Evolutionary conservation across 768 basidiomycete species (phyloP).

Genomic region (Postia placenta): DNA sequence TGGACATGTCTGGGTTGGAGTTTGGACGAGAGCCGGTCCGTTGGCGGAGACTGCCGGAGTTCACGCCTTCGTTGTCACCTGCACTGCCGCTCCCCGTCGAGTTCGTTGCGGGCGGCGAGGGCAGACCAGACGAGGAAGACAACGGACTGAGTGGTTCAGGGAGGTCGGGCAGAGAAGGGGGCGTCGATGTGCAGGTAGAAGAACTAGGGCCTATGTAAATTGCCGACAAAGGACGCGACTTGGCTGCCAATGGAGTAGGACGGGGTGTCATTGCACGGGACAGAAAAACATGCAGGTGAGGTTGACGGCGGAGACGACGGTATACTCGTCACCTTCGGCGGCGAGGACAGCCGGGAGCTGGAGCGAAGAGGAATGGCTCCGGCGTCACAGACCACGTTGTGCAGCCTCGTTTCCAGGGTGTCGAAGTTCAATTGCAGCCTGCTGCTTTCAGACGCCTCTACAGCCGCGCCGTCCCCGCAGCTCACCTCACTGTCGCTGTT

Average conservation of each 20-base stretch:
- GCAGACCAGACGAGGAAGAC: constrained; percentile 59
- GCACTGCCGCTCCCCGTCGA: constrained; percentile 79
- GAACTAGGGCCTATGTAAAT: constrained; percentile 48
- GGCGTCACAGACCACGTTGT: constrained; percentile 15
- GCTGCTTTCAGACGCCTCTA: not conserved
- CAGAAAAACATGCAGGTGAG: constrained; percentile 14
- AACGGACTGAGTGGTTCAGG: constrained; percentile 66
- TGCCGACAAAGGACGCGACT: constrained; percentile 54
- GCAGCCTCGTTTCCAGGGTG: constrained; percentile 15
- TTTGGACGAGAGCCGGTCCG: constrained; percentile 25
- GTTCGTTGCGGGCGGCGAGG: constrained; percentile 81
- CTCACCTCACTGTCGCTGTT: no score
- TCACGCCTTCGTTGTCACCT: constrained; percentile 42
- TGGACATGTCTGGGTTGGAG: constrained; percentile 31
- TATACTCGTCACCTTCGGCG: constrained; percentile 18
- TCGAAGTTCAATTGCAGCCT: no score
- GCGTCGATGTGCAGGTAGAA: constrained; percentile 26
- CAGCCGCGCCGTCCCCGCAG: not conserved
- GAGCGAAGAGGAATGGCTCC: constrained; percentile 14
- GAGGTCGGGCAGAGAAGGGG: constrained; percentile 54
- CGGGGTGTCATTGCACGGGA: constrained; percentile 44
- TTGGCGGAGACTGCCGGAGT: constrained; percentile 33
- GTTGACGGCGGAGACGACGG: constrained; percentile 13
- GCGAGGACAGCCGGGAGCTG: constrained; percentile 16
- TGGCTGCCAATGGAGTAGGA: constrained; percentile 33